Evolutionary conservation across 352 stramenopile genomes (phyloP).

Genomic region (Phytophthora syringae): DNA sequence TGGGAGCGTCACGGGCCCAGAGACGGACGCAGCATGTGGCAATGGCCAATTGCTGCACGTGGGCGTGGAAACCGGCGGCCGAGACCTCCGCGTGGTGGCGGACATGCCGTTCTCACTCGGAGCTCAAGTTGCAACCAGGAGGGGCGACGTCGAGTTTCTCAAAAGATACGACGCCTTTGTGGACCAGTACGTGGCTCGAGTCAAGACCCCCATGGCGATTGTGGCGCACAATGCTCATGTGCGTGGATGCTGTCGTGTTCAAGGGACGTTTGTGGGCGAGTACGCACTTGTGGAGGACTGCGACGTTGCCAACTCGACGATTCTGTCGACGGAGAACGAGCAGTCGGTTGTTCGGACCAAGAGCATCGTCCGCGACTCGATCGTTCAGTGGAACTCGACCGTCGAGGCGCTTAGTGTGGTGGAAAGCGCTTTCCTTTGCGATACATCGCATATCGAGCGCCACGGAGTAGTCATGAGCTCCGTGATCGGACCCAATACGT

Average conservation of each 20-base stretch:
- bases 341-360: constrained; percentile 54
- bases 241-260: constrained; percentile 65
- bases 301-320: constrained; percentile 59
- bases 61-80: constrained; percentile 82
- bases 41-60: constrained; percentile 78
- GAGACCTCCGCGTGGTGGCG: constrained; percentile 70
- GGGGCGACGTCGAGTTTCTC: constrained; percentile 50
- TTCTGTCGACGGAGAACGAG: constrained; percentile 71
- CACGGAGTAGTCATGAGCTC: constrained; percentile 89
- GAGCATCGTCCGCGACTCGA: constrained; percentile 64
- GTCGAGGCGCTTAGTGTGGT: constrained; percentile 77
- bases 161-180: constrained; percentile 58
- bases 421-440: constrained; percentile 73
- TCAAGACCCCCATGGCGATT: constrained; percentile 60
- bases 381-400: constrained; percentile 76
- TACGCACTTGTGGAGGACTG: constrained; percentile 67
- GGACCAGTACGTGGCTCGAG: constrained; percentile 50
- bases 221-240: constrained; percentile 58
- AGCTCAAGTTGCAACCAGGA: constrained; percentile 45
- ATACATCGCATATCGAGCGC: constrained; percentile 78
- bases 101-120: constrained; percentile 77
- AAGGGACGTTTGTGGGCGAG: constrained; percentile 70
- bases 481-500: constrained; percentile 87
- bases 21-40: constrained; percentile 31
- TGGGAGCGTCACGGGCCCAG: constrained; percentile 55